Percentiles rank a stretch among this genome's conserved stretches.
Conservation (phyloP, 2,329 filamentous ascomycete species). For the Chaetomiaceae sp. region DNA sequence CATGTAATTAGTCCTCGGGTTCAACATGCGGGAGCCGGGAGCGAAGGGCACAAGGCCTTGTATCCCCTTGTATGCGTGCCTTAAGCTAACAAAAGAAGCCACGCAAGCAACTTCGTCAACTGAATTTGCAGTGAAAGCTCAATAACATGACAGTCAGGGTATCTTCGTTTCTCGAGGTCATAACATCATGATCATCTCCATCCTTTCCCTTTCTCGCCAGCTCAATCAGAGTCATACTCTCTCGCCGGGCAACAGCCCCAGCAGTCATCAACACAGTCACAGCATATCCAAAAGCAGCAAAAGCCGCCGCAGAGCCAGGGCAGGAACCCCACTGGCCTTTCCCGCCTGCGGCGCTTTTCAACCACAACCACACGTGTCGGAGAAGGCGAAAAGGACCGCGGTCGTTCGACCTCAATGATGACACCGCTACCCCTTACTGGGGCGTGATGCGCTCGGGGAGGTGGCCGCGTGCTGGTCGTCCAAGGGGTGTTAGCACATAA, state of each 20-base stretch:
- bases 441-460: constrained; percentile 8
- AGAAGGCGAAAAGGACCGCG: constrained; percentile 11
- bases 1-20: no score
- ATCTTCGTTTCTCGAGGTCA: not conserved
- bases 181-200: not conserved
- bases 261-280: constrained; percentile 14
- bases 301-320: constrained; percentile 12
- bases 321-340: constrained; percentile 2
- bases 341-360: constrained; percentile 12
- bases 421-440: not conserved
- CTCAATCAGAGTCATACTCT: constrained; percentile 13
- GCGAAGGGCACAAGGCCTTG: no score
- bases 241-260: constrained; percentile 13
- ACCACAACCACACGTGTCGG: constrained; percentile 16
- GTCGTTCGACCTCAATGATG: constrained; percentile 11
- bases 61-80: no score
- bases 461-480: constrained; percentile 9
- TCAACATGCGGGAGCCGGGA: no score
- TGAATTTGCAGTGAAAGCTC: not conserved
- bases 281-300: constrained; percentile 17
- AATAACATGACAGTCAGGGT: not conserved
- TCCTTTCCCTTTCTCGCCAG: not conserved
- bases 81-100: not conserved
- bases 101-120: not conserved
- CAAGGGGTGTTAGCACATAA: no score